Evolutionary conservation across 208 protist species (phyloP).

Genomic region (Trypanosoma theileri): DNA sequence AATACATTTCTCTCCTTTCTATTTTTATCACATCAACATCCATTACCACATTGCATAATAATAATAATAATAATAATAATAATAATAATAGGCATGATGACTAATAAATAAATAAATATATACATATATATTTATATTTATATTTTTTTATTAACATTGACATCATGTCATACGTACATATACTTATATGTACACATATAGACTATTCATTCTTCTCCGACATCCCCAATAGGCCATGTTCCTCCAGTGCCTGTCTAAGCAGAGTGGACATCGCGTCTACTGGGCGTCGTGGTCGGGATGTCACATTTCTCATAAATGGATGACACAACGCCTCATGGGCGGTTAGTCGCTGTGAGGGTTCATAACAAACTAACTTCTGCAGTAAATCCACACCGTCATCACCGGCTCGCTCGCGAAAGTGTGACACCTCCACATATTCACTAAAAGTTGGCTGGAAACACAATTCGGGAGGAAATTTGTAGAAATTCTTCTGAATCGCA

Average conservation of each 20-base stretch:
- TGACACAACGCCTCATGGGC: constrained; percentile 64
- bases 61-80: too few species aligned
- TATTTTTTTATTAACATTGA: not conserved
- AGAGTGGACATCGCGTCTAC: constrained; percentile 56
- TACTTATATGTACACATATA: not conserved
- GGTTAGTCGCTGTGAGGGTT: constrained; percentile 64
- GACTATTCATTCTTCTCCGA: not conserved
- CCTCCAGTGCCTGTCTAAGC: constrained; percentile 51
- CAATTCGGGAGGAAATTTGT: constrained; percentile 48
- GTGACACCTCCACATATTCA: constrained; percentile 47
- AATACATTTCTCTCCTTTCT: too few species aligned
- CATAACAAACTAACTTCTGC: constrained; percentile 63
- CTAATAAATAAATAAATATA: constrained; percentile 15
- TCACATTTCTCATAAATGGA: constrained; percentile 50
- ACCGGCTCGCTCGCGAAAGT: constrained; percentile 43
- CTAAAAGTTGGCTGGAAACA: constrained; percentile 57
- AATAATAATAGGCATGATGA: not conserved
- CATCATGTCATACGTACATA: constrained; percentile 3
- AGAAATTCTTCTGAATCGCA: constrained; percentile 28
- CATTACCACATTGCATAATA: too few species aligned
- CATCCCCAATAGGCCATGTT: constrained; percentile 15
- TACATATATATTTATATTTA: constrained; percentile 9
- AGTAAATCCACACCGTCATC: constrained; percentile 66
- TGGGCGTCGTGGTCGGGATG: constrained; percentile 29
- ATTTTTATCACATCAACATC: too few species aligned